These are phyloP conservation scores for Phytopythium chamaehyphon DNA, from an alignment of 352 stramenopile species.

Conservation along the genomic window DNA sequence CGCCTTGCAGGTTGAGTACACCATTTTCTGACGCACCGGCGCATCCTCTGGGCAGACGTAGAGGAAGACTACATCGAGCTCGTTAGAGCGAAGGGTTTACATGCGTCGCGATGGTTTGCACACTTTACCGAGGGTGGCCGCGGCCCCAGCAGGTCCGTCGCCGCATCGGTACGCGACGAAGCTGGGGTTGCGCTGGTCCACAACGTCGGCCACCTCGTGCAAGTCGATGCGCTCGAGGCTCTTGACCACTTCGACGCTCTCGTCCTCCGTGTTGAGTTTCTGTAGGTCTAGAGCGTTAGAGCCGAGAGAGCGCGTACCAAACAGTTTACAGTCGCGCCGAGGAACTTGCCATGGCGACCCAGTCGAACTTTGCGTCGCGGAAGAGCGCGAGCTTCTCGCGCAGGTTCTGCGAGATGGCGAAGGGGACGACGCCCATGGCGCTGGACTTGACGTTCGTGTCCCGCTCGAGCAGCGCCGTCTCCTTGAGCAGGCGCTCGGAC, in stretches of 20 bases:
- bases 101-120: too few species aligned
- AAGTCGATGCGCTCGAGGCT: constrained; percentile 76
- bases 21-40: constrained; percentile 87
- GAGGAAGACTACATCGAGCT: constrained; percentile 89
- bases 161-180: constrained; percentile 78
- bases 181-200: constrained; percentile 66
- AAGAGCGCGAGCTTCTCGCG: constrained; percentile 73
- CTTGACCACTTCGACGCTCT: constrained; percentile 76
- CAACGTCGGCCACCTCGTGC: constrained; percentile 42
- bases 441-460: constrained; percentile 86
- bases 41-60: constrained; percentile 89
- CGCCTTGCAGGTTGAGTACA: constrained; percentile 88
- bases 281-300: too few species aligned
- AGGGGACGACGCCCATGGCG: constrained; percentile 88
- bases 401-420: constrained; percentile 80
- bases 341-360: constrained; percentile 77
- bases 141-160: not conserved
- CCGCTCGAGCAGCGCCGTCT: constrained; percentile 71
- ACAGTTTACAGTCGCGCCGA: too few species aligned
- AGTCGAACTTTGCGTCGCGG: constrained; percentile 82
- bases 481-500: constrained; percentile 78
- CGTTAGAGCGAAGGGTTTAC: too few species aligned
- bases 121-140: not conserved
- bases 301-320: too few species aligned
- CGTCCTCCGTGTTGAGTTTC: constrained; percentile 76